Percentiles rank a stretch among this genome's conserved stretches.
These are phyloP conservation scores for Tilletia indica DNA, from an alignment of 1,284 basidiomycete genomes.

Conservation along the genomic window DNA sequence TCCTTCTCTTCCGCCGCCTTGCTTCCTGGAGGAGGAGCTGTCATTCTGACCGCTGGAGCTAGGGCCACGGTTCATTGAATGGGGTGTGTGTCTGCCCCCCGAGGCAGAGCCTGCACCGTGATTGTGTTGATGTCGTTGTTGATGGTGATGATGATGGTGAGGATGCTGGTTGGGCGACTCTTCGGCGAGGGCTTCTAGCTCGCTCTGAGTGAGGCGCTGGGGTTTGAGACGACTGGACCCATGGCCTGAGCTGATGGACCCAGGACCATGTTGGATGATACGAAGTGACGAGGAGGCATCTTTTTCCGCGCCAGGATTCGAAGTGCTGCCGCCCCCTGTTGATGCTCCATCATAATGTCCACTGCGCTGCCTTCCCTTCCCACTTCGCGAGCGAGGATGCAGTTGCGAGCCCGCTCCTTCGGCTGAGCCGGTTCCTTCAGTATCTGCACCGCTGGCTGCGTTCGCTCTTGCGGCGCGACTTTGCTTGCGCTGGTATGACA, in stretches of 20 bases:
- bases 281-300: background rate
- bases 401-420: background rate
- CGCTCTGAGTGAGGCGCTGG: background rate
- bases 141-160: background rate
- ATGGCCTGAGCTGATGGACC: background rate
- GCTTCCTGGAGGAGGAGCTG: background rate
- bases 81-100: background rate
- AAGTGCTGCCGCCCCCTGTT: background rate
- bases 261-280: conserved; percentile 2
- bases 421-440: background rate
- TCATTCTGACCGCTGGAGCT: background rate
- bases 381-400: no score
- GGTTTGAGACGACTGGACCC: background rate
- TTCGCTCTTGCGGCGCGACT: background rate
- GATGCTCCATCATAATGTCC: no score
- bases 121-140: background rate
- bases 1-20: background rate
- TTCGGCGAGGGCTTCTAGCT: background rate
- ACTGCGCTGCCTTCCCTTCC: no score
- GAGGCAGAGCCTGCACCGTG: background rate
- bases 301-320: background rate
- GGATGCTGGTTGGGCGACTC: background rate
- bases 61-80: background rate
- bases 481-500: conserved; percentile 14
- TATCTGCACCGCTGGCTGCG: background rate